Percentiles rank a stretch among this genome's conserved stretches.
Evolutionary conservation across 805 yeast species (phyloP).

Genomic region (Tetrapisispora iriomotensis): DNA sequence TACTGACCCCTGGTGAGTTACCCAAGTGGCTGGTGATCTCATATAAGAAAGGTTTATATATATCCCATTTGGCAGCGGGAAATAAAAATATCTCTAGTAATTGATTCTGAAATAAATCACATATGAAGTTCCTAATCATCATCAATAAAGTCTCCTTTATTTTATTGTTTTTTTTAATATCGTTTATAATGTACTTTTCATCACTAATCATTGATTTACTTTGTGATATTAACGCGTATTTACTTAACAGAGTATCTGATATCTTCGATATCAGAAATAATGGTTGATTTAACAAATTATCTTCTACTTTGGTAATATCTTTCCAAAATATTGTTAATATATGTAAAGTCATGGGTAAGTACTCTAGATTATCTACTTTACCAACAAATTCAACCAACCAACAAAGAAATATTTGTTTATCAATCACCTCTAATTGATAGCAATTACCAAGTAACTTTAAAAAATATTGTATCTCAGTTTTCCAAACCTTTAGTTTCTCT

Average conservation of each 20-base stretch:
- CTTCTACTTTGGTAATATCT: slow-evolving; percentile 41
- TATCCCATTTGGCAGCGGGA: slow-evolving; percentile 49
- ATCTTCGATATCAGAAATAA: slow-evolving; percentile 49
- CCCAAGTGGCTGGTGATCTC: slow-evolving; percentile 22
- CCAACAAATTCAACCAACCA: slow-evolving; percentile 52
- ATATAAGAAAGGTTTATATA: slow-evolving; percentile 40
- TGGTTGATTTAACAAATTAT: slow-evolving; percentile 18
- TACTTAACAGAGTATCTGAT: slow-evolving; percentile 48
- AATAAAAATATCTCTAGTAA: slow-evolving; percentile 49
- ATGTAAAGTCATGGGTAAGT: slow-evolving; percentile 40
- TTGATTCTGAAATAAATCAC: slow-evolving; percentile 24
- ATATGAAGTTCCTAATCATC: slow-evolving; percentile 22
- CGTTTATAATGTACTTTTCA: slow-evolving; percentile 31
- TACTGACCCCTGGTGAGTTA: slow-evolving; percentile 21
- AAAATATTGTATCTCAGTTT: slow-evolving; percentile 46
- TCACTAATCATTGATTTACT: slow-evolving; percentile 30
- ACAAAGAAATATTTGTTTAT: slow-evolving; percentile 47
- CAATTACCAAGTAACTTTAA: slow-evolving; percentile 52
- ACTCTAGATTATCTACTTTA: slow-evolving; percentile 29
- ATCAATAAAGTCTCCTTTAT: slow-evolving; percentile 21
- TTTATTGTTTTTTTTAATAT: slow-evolving; percentile 27
- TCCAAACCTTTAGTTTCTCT: slow-evolving; percentile 30
- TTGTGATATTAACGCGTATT: slow-evolving; percentile 32
- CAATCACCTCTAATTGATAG: slow-evolving; percentile 59
- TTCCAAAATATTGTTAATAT: slow-evolving; percentile 63